A percentile compares a stretch with the other conserved stretches of the same genome.
phyloP scores from a whole-genome alignment of 768 basidiomycete genomes.

The Termitomyces sp. region DNA sequence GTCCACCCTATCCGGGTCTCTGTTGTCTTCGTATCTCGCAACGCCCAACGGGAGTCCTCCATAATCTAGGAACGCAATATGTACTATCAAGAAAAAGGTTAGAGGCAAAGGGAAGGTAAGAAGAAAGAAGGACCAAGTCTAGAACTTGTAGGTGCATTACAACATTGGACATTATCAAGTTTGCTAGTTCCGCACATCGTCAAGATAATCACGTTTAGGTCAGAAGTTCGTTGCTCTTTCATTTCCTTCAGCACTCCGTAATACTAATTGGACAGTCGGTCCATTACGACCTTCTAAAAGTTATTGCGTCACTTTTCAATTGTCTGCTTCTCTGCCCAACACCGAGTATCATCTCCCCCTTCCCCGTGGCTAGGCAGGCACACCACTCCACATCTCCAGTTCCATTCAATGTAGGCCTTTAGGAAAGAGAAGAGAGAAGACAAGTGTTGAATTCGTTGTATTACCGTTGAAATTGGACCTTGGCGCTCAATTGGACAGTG shows the following conservation, averaged over 20 bases:
- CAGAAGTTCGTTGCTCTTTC: slow-evolving; percentile 34
- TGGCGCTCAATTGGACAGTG: too few relatives aligned
- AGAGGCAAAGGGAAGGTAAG: not conserved
- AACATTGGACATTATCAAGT: slow-evolving; percentile 69
- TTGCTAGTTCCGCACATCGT: slow-evolving; percentile 53
- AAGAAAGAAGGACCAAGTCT: slow-evolving; percentile 14
- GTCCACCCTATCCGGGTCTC: slow-evolving; percentile 21
- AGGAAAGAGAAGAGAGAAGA: too few relatives aligned
- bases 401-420: too few relatives aligned
- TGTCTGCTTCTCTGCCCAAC: too few relatives aligned
- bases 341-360: too few relatives aligned
- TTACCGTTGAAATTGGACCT: too few relatives aligned
- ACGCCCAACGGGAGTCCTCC: not conserved
- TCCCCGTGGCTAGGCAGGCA: too few relatives aligned
- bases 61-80: not conserved
- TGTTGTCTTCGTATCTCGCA: slow-evolving; percentile 5
- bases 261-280: too few relatives aligned
- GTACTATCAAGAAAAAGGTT: not conserved
- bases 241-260: not conserved
- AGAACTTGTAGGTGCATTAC: slow-evolving; percentile 33
- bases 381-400: too few relatives aligned
- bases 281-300: too few relatives aligned
- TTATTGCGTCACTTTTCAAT: too few relatives aligned
- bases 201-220: slow-evolving; percentile 57
- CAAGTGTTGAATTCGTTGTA: too few relatives aligned